Conservation (phyloP, 2,329 filamentous ascomycete genomes). For the Grosmannia huntii region DNA sequence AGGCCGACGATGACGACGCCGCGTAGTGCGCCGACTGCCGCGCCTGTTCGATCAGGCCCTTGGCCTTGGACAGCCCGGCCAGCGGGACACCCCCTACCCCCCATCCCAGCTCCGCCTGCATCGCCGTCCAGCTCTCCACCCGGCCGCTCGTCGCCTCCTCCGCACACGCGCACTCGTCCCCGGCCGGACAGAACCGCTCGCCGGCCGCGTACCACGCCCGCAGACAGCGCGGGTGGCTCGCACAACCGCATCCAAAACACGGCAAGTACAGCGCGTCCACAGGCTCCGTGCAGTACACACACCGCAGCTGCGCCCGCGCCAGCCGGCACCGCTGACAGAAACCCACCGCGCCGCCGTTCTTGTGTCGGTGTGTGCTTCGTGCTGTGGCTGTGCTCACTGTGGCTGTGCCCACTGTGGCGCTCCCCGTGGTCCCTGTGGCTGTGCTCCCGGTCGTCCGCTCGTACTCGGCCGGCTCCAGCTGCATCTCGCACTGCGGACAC, state of each 20-base stretch:
- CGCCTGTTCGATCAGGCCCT: conserved; percentile 10
- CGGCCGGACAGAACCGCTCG: conserved; percentile 46
- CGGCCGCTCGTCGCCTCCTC: conserved; percentile 42
- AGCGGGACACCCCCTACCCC: not conserved
- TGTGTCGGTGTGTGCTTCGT: conserved; percentile 20
- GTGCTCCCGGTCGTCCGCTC: not conserved
- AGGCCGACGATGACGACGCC: conserved; percentile 8
- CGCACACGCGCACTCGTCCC: conserved; percentile 51
- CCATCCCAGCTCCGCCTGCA: conserved; percentile 27
- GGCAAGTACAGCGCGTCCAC: conserved; percentile 46
- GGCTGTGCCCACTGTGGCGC: not conserved
- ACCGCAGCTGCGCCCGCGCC: conserved; percentile 43
- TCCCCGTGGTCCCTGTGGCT: not conserved
- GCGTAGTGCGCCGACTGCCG: conserved; percentile 12
- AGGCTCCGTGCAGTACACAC: conserved; percentile 50
- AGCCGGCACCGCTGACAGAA: conserved; percentile 38
- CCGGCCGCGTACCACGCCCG: conserved; percentile 45
- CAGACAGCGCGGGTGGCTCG: conserved; percentile 45
- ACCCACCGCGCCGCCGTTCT: conserved; percentile 27
- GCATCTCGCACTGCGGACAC: conserved; percentile 49
- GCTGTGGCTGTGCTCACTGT: not conserved
- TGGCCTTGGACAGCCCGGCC: not conserved
- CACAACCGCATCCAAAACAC: conserved; percentile 51
- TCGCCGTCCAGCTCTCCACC: conserved; percentile 48
- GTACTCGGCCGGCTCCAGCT: conserved; percentile 45